A percentile compares a stretch with the other conserved stretches of the same genome.
Conservation (phyloP, 2,329 filamentous ascomycete genomes). For the Anthostomella pinea region DNA sequence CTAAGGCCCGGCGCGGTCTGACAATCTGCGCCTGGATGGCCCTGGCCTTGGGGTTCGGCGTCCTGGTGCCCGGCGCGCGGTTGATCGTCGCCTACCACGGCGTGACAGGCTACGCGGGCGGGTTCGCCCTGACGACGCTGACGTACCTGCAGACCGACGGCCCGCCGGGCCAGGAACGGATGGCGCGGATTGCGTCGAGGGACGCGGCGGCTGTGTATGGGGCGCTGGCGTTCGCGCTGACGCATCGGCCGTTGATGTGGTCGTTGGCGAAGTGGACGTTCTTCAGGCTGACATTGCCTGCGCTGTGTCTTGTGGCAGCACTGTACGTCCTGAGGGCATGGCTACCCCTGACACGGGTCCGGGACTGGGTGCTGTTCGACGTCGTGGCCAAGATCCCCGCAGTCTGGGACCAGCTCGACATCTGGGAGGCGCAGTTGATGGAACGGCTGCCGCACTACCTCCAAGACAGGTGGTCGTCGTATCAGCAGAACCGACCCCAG, state of each 20-base stretch:
- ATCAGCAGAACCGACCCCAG: constrained; percentile 7
- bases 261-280: constrained; percentile 2
- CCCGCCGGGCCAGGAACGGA: background rate
- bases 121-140: too few species aligned
- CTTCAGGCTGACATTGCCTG: constrained; percentile 5
- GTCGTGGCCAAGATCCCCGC: background rate
- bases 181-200: background rate
- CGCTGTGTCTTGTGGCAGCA: constrained; percentile 1
- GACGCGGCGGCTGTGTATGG: constrained; percentile 2
- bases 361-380: background rate
- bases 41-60: constrained; percentile 4
- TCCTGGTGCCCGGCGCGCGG: constrained; percentile 2
- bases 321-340: constrained; percentile 6
- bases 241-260: constrained; percentile 5
- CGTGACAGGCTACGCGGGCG: too few species aligned
- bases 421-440: constrained; percentile 8
- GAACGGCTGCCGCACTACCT: constrained; percentile 10
- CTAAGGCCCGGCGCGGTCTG: constrained; percentile 1
- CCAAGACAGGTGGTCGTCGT: constrained; percentile 11
- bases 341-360: background rate
- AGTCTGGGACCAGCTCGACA: constrained; percentile 7
- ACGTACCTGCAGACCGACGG: constrained; percentile 10
- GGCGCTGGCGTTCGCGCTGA: constrained; percentile 5
- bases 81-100: too few species aligned
- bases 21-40: constrained; percentile 1